Percentiles rank a stretch among this genome's conserved stretches.
Evolutionary conservation across 257 asterid species (phyloP).

Genomic region (Plectranthus barbatus): DNA sequence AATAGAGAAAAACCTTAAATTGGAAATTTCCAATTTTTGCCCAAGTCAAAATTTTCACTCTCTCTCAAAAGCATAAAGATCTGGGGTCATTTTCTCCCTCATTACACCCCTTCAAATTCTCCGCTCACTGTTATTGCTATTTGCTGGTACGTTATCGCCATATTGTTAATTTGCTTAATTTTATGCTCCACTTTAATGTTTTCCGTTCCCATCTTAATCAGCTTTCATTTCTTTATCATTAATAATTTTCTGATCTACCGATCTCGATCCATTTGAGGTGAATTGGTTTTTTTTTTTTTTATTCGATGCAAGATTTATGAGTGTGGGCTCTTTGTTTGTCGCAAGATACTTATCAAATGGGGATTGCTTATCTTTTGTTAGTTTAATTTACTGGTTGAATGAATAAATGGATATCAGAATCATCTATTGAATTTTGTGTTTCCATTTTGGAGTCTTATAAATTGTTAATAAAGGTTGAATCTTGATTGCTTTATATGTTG

Average conservation of each 20-base stretch:
- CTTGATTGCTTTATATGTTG: conserved; percentile 8
- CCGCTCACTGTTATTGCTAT: conserved; percentile 13
- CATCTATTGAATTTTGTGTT: neutral
- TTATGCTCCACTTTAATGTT: conserved; percentile 1
- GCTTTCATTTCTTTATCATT: neutral
- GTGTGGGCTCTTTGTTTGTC: neutral
- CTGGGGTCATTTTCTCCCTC: conserved; percentile 23
- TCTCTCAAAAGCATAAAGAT: conserved; percentile 13
- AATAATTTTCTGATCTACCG: conserved; percentile 22
- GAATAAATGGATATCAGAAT: neutral
- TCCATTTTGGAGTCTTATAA: neutral
- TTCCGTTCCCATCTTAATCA: neutral
- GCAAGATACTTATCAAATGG: neutral
- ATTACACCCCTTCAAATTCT: conserved; percentile 22
- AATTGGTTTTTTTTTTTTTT: neutral
- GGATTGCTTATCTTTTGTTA: neutral
- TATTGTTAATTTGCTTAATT: conserved; percentile 5
- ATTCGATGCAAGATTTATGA: conserved; percentile 7
- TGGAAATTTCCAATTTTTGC: neutral
- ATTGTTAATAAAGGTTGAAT: conserved; percentile 7
- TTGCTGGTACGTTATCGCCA: conserved; percentile 29
- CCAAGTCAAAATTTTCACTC: conserved; percentile 2
- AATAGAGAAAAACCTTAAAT: too few relatives aligned
- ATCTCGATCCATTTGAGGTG: conserved; percentile 26
- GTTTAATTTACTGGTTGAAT: neutral